Evolutionary conservation across 495 filamentous ascomycete genomes (phyloP), one percentile per base, ranked within the genome.

Genomic region (Penicillium antarcticum): DNA sequence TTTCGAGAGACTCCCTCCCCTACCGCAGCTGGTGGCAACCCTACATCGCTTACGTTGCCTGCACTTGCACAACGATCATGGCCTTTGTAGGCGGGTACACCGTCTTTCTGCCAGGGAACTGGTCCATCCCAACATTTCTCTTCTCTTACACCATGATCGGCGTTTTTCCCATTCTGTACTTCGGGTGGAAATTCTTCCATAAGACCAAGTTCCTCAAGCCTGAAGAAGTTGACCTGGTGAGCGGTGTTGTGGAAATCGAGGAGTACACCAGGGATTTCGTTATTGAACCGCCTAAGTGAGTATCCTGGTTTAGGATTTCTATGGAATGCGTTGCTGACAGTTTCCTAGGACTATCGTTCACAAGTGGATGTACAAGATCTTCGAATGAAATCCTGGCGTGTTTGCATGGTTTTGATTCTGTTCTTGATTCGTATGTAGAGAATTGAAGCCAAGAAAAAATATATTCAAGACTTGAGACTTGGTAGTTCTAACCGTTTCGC

Each of bases 61-160:
- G 90, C 1, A 62, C 61, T 0, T 80, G 78, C 1, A 84, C 79
- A 1, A 80, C 80, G 26, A 55, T 86, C 51, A 91, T 92, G 86
- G 76, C 82, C 7, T 86, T 92, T 56, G 78, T 90, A 7, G 79
- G 85, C 3, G 89, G 89, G 0, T 94, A 91, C 54, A 79, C 79
- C 0, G 87, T 91, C 10, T 94, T 94, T 58, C 60, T 91, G 35
- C 81, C 81, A 0, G 86, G 83, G 1, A 73, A 81, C 1, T 92
- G 88, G 88, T 75, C 85, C 42, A 56, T 92, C 10, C 74, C 87
- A 1, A 87, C 79, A 0, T 92, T 94, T 55, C 67, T 92, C 24
- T 91, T 91, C 67, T 87, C 84, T 63, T 91, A 88, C 57, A 80
- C 80, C 10, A 88, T 88, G 81, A 80, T 89, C 24, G 75, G 70